A percentile compares a stretch with the other conserved stretches of the same genome.
Evolutionary conservation across 768 basidiomycete species (phyloP).

Genomic region (Mycena epipterygia): DNA sequence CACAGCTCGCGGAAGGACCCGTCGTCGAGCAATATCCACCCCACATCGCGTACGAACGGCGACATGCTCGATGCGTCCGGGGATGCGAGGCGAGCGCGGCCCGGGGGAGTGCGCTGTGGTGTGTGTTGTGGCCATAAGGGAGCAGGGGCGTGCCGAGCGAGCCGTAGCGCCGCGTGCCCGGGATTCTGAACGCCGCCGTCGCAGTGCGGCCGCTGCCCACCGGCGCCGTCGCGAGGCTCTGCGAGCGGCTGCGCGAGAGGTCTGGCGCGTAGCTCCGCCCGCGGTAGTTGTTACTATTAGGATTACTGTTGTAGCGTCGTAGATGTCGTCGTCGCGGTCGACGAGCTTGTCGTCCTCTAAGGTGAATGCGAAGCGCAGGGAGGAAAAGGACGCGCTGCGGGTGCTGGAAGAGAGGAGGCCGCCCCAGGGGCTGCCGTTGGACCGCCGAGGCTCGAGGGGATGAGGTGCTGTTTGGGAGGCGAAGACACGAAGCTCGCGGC

Average conservation of each 20-base stretch:
- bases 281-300: not conserved
- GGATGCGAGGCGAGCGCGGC: constrained; percentile 62
- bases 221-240: constrained; percentile 26
- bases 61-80: constrained; percentile 82
- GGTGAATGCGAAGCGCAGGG: constrained; percentile 23
- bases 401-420: not conserved
- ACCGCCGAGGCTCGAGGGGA: not conserved
- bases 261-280: constrained; percentile 21
- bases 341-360: constrained; percentile 37
- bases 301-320: constrained; percentile 21
- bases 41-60: constrained; percentile 87
- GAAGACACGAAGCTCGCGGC: not conserved
- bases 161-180: constrained; percentile 26
- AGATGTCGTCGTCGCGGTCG: constrained; percentile 28
- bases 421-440: not conserved
- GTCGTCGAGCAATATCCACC: constrained; percentile 82
- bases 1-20: constrained; percentile 76
- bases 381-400: not conserved
- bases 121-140: too few relatives aligned
- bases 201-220: constrained; percentile 12
- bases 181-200: not conserved
- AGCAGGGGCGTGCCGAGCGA: constrained; percentile 50
- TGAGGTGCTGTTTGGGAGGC: not conserved
- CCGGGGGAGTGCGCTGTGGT: too few relatives aligned
- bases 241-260: constrained; percentile 31